phyloP scores from a whole-genome alignment of 306 rosid genomes.

The Myrica gale region DNA sequence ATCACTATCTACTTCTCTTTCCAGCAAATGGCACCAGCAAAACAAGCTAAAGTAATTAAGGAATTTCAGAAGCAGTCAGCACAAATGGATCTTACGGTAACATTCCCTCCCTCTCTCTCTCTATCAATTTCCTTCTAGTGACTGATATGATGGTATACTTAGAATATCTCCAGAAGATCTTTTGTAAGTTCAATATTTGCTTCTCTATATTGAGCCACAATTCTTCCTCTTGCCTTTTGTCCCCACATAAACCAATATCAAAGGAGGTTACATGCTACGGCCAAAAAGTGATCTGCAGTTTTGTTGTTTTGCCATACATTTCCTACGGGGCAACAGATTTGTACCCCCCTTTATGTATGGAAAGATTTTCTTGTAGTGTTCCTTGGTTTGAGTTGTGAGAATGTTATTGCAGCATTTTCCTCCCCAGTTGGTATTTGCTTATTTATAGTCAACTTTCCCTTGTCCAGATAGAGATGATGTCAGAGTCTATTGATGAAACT shows the following conservation, averaged over 20 bases:
- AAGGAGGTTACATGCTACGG: neutral
- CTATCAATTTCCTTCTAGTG: neutral
- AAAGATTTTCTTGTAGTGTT: neutral
- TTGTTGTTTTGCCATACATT: neutral
- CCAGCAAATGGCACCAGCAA: slow-evolving; percentile 97
- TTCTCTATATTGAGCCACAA: neutral
- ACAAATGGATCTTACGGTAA: slow-evolving; percentile 98
- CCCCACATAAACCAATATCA: neutral
- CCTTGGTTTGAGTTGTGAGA: neutral
- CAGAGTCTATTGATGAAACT: slow-evolving; percentile 96
- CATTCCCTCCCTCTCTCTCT: slow-evolving; percentile 11
- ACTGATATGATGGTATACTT: neutral
- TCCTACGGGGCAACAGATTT: neutral
- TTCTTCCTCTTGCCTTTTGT: neutral
- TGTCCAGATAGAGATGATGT: slow-evolving; percentile 96
- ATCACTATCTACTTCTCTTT: slow-evolving; percentile 29
- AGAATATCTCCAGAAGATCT: neutral
- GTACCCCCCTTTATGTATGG: neutral
- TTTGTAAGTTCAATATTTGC: neutral
- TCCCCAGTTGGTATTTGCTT: neutral
- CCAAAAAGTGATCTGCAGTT: neutral
- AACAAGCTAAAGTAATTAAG: slow-evolving; percentile 80
- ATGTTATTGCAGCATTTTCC: neutral
- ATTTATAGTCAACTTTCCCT: neutral
- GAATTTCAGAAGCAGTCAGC: slow-evolving; percentile 95